These are phyloP conservation scores for Nicotiana attenuata DNA, from an alignment of 257 asterid species.

Conservation along the genomic window DNA sequence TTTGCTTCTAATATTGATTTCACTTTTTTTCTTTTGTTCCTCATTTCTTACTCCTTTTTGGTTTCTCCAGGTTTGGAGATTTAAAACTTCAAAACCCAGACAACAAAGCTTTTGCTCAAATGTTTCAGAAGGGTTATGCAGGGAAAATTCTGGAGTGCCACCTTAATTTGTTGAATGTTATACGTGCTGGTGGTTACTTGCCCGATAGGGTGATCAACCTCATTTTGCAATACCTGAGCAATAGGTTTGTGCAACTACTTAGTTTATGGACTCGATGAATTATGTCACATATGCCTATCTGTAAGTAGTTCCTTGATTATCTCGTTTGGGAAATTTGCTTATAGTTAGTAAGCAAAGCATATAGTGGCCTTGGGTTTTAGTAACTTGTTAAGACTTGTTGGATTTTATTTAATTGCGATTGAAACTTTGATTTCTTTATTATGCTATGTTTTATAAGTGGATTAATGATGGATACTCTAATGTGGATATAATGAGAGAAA, in stretches of 20 bases:
- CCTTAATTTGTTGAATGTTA: constrained; percentile 70
- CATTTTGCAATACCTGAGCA: constrained; percentile 85
- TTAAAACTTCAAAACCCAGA: constrained; percentile 90
- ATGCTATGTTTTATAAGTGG: background rate
- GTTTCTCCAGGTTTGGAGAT: constrained; percentile 74
- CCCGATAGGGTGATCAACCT: constrained; percentile 97
- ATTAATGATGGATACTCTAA: background rate
- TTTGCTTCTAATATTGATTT: background rate
- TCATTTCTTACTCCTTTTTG: constrained; percentile 1
- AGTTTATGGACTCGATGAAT: background rate
- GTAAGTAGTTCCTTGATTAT: background rate
- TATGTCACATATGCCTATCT: background rate
- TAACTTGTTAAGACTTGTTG: background rate
- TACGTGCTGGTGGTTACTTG: constrained; percentile 87
- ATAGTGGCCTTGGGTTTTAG: background rate
- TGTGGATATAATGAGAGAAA: background rate
- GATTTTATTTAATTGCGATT: background rate
- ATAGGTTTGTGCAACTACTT: constrained; percentile 54
- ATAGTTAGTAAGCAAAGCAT: background rate
- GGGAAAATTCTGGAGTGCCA: constrained; percentile 95
- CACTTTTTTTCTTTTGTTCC: background rate
- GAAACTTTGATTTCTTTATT: background rate
- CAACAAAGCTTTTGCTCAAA: constrained; percentile 88
- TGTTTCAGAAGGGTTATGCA: constrained; percentile 94
- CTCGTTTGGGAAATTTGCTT: background rate